Percentiles rank a stretch among this genome's conserved stretches.
Evolutionary conservation across 78 protist genomes (phyloP).

Genomic region (Reticulomyxa filosa): DNA sequence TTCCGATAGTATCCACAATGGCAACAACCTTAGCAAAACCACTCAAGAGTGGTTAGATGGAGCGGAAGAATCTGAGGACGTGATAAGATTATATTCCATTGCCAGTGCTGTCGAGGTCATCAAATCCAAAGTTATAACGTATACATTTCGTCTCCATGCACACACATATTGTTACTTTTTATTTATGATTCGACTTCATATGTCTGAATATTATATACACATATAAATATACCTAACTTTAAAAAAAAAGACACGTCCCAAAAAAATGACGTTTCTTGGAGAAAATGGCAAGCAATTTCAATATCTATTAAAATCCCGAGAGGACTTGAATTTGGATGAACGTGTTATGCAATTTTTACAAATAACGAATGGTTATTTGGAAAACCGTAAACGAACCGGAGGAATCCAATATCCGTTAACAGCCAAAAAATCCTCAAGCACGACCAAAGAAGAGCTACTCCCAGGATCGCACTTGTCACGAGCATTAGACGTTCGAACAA

Average conservation of each 20-base stretch:
- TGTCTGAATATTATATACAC: no score
- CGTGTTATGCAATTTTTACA: constrained; percentile 10
- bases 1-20: no score
- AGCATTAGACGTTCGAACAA: not conserved
- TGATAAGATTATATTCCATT: no score
- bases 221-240: no score
- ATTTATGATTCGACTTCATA: no score
- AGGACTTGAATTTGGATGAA: constrained; percentile 20
- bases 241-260: constrained; percentile 5
- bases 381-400: not conserved
- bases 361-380: not conserved
- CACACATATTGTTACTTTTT: no score
- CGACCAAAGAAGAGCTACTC: not conserved
- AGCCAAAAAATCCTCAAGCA: not conserved
- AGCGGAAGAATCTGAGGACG: no score
- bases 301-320: constrained; percentile 13
- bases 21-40: no score
- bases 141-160: no score
- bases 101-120: no score
- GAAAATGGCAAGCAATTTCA: not conserved
- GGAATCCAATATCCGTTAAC: not conserved
- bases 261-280: not conserved
- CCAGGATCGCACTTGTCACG: not conserved
- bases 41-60: no score
- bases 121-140: no score